Conservation (phyloP, 202 grass and related monocot genomes). For the Cymbopogon flexuosus region DNA sequence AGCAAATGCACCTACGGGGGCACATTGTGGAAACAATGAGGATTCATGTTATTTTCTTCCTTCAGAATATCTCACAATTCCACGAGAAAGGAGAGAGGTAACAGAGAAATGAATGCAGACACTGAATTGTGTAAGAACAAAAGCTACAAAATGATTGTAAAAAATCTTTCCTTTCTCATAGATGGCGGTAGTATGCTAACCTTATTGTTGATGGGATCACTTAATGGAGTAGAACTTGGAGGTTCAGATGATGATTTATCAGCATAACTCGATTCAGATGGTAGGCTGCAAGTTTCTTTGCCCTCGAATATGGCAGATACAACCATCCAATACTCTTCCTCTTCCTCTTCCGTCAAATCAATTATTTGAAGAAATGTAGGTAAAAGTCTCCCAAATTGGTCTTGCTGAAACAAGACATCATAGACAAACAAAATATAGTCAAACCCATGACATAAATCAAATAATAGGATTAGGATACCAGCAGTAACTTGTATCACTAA, state of each 20-base stretch:
- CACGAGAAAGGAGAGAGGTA: not conserved
- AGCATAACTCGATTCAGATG: conserved; percentile 44
- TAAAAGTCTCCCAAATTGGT: conserved; percentile 91
- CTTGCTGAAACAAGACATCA: conserved; percentile 61
- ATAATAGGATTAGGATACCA: not conserved
- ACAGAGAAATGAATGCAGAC: not conserved
- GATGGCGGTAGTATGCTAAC: conserved; percentile 24
- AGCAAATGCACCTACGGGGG: conserved; percentile 64
- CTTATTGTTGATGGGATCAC: conserved; percentile 83
- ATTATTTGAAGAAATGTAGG: conserved; percentile 94
- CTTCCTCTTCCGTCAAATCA: conserved; percentile 77
- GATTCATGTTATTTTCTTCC: not conserved
- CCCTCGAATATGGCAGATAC: conserved; percentile 89
- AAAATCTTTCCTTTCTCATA: conserved; percentile 9
- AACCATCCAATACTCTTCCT: conserved; percentile 93
- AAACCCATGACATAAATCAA: not conserved
- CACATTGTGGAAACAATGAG: conserved; percentile 24
- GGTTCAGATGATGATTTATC: conserved; percentile 45
- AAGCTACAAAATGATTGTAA: not conserved
- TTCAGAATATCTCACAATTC: not conserved
- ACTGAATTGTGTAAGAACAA: conserved; percentile 8
- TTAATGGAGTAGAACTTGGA: conserved; percentile 41
- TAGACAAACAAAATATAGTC: conserved; percentile 23
- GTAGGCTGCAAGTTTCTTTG: conserved; percentile 54
- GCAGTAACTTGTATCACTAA: not conserved